Evolutionary conservation across 2,329 filamentous ascomycete species (phyloP), one percentile per base, ranked within the genome.

Genomic region (Rugonectria rugulosa): DNA sequence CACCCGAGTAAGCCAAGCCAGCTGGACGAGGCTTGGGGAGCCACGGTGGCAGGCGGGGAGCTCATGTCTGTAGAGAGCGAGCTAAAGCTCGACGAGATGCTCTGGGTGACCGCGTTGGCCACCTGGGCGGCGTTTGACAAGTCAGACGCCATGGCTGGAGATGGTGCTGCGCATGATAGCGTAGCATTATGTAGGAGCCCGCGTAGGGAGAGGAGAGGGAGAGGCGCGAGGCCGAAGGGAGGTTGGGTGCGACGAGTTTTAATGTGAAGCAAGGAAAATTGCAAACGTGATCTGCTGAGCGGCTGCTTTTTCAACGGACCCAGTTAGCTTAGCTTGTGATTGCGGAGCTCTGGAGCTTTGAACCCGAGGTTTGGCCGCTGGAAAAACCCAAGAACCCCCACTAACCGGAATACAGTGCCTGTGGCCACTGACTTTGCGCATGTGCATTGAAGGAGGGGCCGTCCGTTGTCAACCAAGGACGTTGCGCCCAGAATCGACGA

Each of bases 1-100:
- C 79, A 78, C 17, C 80, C 84, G 50, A 87, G 72, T 47, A 84
- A 70, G 19, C 84, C 82, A 40, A 88, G 75, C 84, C 84, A 88
- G 37, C 83, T 81, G 14, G 74, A 76, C 3, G 78, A 73, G 59
- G 73, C 68, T 57, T 77, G 72, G 34, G 69, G 66, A 57, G 72
- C 68, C 37, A 71, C 70, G 53, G 75, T 70, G 58, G 73, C 43
- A 64, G 66, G 51, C 21, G 64, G 59, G n/a, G 67, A 66, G 62
- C 62, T 77, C 64, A 81, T 70, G 56, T 73, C 73, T 36, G 77
- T 73, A 21, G 75, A 70, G 41, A 77, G 59, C 17, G 71, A 65
- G 44, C 69, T 71, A 53, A 75, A 65, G 46, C 68, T 66, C 43
- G 61, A 53, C 43, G 69, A 60, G 62, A 75, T 60, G 65, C 66